These are phyloP conservation scores for Chenopodium suecicum DNA, from an alignment of 148 eudicot species.

Conservation along the genomic window DNA sequence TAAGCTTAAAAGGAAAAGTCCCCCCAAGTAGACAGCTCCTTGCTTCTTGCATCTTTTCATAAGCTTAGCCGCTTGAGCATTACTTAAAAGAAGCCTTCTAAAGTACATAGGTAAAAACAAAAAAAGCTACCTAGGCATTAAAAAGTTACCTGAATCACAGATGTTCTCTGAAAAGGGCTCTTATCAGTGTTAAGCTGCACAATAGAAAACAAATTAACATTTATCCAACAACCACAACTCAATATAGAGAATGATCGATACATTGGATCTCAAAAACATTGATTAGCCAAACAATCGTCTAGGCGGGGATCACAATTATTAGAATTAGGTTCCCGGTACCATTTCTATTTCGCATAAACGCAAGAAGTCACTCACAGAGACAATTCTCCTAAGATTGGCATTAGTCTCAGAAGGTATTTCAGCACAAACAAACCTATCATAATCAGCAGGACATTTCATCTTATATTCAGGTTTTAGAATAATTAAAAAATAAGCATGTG, in stretches of 20 bases:
- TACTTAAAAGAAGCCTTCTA: neutral
- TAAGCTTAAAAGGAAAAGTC: too few relatives aligned
- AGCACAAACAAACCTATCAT: too few relatives aligned
- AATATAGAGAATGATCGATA: neutral
- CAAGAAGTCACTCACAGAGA: neutral
- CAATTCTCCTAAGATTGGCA: too few relatives aligned
- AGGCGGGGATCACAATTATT: too few relatives aligned
- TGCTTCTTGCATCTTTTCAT: neutral
- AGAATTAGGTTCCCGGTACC: too few relatives aligned
- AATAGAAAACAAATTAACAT: slow-evolving; percentile 19
- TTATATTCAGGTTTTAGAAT: too few relatives aligned
- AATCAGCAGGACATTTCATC: too few relatives aligned
- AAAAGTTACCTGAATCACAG: slow-evolving; percentile 84
- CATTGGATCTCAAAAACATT: neutral
- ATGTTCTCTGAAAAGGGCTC: slow-evolving; percentile 95
- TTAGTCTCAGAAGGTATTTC: too few relatives aligned
- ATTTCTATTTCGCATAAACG: neutral
- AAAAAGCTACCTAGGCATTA: neutral
- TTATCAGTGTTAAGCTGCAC: slow-evolving; percentile 92
- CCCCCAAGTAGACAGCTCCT: neutral
- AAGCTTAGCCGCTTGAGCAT: neutral
- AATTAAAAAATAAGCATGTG: too few relatives aligned
- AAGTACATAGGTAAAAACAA: neutral
- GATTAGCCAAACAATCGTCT: too few relatives aligned
- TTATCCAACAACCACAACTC: neutral